Base-by-base conservation (phyloP, 2,329 filamentous ascomycete genomes). In the Cladophialophora psammophila region DNA sequence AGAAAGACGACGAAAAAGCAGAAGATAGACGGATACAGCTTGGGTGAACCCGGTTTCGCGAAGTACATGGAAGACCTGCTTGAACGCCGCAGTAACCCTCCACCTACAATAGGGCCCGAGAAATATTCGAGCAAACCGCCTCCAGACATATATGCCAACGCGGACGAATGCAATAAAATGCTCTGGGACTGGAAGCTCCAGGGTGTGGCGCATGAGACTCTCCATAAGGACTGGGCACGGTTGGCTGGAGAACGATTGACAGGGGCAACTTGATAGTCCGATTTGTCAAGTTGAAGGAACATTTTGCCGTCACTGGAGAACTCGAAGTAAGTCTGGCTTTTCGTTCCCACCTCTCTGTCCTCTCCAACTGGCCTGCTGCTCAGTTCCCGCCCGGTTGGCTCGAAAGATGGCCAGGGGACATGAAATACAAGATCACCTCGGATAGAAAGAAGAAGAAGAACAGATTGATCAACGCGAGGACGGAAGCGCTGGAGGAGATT, bases 271-370 rank as follows among this genome's bases (percentile, higher is more conserved):
- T 70, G 15, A 35, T 36, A 38, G 56, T 61, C 38, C 63, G 66
- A 2, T 66, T 65, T 34, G 20, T 40, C 38, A 54, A 34, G 36
- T 52, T 68, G 36, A 61, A 64, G 50, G 54, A 62, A 26, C 65
- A 60, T 36, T 68, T 68, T 59, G 60, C 61, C 5, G 34, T 38
- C 8, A 63, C 34, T 38, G 68, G 65, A 36, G 42, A 40, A 48
- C 34, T 56, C 32, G 50, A 66, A 12, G 67, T 65, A 60, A 59
- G 61, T 61, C 13, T 15, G 45, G 40, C 20, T 42, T 31, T 31
- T 9, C 5, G 26, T 53, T 32, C 31, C 18, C 26, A 35, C 38
- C 26, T 66, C 31, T 60, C 18, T n/a, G 38, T 42, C 32, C 10
- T 6, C 13, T 10, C 9, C 13, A 18, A 34, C 6, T 56, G 50